phyloP scores from a whole-genome alignment of 2,329 filamentous ascomycete species.

The Berkeleyomyces rouxiae region DNA sequence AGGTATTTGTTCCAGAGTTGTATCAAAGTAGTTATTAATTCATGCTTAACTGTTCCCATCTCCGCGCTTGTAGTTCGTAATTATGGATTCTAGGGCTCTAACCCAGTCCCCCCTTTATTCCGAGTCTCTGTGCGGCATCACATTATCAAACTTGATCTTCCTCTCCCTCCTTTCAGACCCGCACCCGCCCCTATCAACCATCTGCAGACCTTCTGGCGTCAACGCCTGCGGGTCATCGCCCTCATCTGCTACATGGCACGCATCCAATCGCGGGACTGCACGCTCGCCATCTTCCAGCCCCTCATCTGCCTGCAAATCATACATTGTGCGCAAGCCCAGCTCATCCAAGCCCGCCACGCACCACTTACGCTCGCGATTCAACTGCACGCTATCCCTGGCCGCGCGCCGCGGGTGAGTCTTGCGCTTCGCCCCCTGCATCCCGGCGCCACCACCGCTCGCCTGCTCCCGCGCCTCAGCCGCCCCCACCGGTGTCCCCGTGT shows the following conservation, averaged over 20 bases:
- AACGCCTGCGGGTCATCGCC: background rate
- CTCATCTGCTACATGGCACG: background rate
- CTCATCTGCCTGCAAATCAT: constrained; percentile 6
- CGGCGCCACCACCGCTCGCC: background rate
- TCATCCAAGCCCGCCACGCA: constrained; percentile 5
- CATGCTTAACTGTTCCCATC: background rate
- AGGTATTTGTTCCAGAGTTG: background rate
- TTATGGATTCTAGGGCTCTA: background rate
- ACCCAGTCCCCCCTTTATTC: background rate
- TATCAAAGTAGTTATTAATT: background rate
- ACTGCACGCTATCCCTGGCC: constrained; percentile 9
- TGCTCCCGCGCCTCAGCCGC: background rate
- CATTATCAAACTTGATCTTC: constrained; percentile 4
- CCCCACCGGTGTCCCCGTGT: background rate
- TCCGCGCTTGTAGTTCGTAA: background rate
- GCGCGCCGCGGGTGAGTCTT: constrained; percentile 9
- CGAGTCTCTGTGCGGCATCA: constrained; percentile 1
- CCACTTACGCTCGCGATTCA: constrained; percentile 9
- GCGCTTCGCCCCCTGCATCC: background rate
- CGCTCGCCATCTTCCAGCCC: background rate
- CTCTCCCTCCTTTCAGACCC: background rate
- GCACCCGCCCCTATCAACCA: background rate
- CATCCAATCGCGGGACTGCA: constrained; percentile 2
- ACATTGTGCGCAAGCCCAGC: constrained; percentile 2
- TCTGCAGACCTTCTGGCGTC: background rate